Base-by-base conservation (phyloP, 495 filamentous ascomycete genomes). In the Penicillium pulvis region DNA sequence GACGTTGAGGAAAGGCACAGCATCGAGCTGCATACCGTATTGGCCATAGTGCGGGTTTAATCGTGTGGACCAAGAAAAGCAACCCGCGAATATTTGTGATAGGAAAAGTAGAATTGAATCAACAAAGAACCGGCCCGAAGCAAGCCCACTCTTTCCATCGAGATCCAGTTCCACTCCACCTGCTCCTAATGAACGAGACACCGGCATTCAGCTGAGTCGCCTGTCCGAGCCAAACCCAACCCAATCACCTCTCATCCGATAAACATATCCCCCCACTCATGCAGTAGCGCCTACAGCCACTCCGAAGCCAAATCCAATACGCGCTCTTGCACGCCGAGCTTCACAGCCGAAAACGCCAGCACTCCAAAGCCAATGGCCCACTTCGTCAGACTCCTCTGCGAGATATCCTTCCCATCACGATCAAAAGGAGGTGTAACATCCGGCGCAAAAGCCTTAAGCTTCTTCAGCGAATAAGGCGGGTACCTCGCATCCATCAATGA, bases 371-470 rank as follows among this genome's bases (percentile, higher is more conserved):
- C 49, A 14, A 67, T 8, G 1, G 43, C 50, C 64, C 64, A 67
- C 30, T 49, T 62, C 9, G 47, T 55, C 17, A 46, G 31, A 11
- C 14, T 42, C 23, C 45, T 47, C n/a, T 14, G 30, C 6, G 54
- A 31, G 39, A 20, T 33, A 60, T 64, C 64, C 44, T 57, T 64
- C 19, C 90, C 90, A 48, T 87, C 76, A 31, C 90, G 83, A 72
- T 92, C 89, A 72, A 93, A 93, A 64, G 89, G 76, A 57, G 90
- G 89, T 72, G 83, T 88, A 59, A 69, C 26, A 16, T 64, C 69
- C 41, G 72, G 82, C 69, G 85, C 76, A 55, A 85, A 72, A 59
- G 84, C 72, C 57, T 77, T 70, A 30, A 85, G 61, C 66, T 89
- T 85, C 36, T 70, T 76, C 6, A 61, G 57, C 10, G 64, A 65